Base-by-base conservation (phyloP, 169 alveolate species). In the Babesia divergens region DNA sequence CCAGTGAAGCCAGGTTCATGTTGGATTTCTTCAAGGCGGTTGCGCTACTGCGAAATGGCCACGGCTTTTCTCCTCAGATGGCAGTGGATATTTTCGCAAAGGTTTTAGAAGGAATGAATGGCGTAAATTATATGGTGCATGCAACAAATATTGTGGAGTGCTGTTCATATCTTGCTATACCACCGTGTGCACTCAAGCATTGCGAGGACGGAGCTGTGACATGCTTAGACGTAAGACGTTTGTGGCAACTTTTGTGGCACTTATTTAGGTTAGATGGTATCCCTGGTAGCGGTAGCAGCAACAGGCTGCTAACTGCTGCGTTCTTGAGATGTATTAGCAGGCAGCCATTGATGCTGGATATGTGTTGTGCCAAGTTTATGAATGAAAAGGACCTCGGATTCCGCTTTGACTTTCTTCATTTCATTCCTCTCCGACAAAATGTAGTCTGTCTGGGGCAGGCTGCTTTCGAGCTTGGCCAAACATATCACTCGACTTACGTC, bases 221-320 rank as follows among this genome's bases (percentile, higher is more conserved):
- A 0, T 70, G 82, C 29, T 22, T 59, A 31, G 54, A 53, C 7
- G 22, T 77, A n/a, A 51, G 16, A 28, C 49, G 54, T 8, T 58
- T 77, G 32, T 77, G 86, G 86, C 50, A 56, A n/a, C 49, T 66
- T 7, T 44, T 80, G 34, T 68, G 83, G 84, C 88, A 80, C 59
- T 35, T 80, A 32, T 80, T 80, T 40, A 58, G 88, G 66, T 74
- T 80, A 9, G 88, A 80, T 42, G 88, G 84, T 18, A 69, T 80
- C 37, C 88, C 88, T 3, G 88, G 84, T 0, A 69, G 84, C 31
- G 67, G 88, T 29, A 65, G 82, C 20, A 16, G 46, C 53, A 50
- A 53, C 35, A 40, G 74, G 34, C 14, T 69, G 60, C 53, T 80
- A 37, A 50, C 88, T 7, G 53, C 69, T 14, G 65, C 66, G 16